These are phyloP conservation scores for Russula sp. DNA, from an alignment of 768 basidiomycete genomes.

Conservation along the genomic window DNA sequence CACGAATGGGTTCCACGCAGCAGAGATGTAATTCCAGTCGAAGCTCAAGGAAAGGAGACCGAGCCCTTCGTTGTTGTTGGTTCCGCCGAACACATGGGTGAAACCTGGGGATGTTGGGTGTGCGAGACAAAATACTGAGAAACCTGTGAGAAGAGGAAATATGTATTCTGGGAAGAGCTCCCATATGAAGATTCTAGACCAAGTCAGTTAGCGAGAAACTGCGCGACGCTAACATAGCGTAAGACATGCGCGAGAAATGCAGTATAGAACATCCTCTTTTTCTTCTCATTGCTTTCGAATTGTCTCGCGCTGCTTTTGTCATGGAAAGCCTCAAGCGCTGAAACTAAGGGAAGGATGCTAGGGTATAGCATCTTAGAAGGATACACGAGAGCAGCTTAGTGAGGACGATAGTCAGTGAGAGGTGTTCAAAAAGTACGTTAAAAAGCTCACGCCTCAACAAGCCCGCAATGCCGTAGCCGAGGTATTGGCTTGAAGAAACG, in stretches of 20 bases:
- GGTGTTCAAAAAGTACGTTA: not conserved
- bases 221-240: not conserved
- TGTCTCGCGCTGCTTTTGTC: conserved; percentile 29
- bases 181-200: conserved; percentile 30
- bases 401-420: not conserved
- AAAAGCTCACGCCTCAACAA: conserved; percentile 38
- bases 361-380: conserved; percentile 49
- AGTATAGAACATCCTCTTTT: conserved; percentile 44
- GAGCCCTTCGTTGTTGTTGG: conserved; percentile 25
- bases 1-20: conserved; percentile 38
- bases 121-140: conserved; percentile 28
- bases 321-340: conserved; percentile 45
- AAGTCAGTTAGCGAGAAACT: not conserved
- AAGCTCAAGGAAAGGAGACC: conserved; percentile 26
- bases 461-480: conserved; percentile 52
- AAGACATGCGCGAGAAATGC: conserved; percentile 31
- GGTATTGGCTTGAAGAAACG: conserved; percentile 30
- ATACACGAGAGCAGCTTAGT: conserved; percentile 40
- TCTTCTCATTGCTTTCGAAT: conserved; percentile 29
- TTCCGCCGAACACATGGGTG: conserved; percentile 24
- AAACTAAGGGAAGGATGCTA: conserved; percentile 37
- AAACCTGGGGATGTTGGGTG: conserved; percentile 22
- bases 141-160: conserved; percentile 24
- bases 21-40: conserved; percentile 27
- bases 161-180: conserved; percentile 21